Percentiles rank a stretch among this genome's conserved stretches.
Conservation (phyloP, 2,329 filamentous ascomycete species). For the Beauveria pseudobassiana region DNA sequence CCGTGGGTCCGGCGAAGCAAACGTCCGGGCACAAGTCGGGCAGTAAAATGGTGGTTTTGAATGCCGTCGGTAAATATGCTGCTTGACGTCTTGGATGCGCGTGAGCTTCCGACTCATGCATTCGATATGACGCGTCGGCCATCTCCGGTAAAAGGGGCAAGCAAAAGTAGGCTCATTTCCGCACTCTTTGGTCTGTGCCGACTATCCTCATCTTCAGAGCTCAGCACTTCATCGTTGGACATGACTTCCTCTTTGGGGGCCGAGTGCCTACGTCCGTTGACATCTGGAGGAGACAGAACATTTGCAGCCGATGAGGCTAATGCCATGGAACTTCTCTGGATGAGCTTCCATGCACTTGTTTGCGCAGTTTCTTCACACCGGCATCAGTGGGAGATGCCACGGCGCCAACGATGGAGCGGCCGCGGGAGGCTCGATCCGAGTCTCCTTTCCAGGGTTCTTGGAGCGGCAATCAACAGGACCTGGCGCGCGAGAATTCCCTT, state of each 20-base stretch:
- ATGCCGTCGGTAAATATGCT: slow-evolving; percentile 15
- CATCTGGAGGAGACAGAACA: background rate
- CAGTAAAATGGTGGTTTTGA: slow-evolving; percentile 10
- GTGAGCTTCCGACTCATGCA: slow-evolving; percentile 14
- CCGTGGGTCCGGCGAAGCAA: background rate
- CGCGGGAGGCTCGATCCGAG: background rate
- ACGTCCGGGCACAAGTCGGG: slow-evolving; percentile 9
- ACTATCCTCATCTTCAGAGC: slow-evolving; percentile 9
- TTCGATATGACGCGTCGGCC: slow-evolving; percentile 12
- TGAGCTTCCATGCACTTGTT: background rate
- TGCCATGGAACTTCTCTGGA: background rate
- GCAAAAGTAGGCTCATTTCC: slow-evolving; percentile 11
- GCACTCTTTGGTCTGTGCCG: background rate
- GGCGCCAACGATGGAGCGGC: background rate
- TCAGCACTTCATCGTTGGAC: background rate
- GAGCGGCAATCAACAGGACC: background rate
- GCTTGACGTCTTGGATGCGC: slow-evolving; percentile 17
- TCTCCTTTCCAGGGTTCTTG: background rate
- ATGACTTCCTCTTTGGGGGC: background rate
- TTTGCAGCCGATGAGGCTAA: background rate
- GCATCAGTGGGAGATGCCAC: background rate
- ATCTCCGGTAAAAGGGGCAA: slow-evolving; percentile 14
- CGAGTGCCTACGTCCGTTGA: background rate
- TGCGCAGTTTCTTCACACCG: background rate
- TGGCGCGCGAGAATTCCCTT: background rate